These are phyloP conservation scores for Talaromyces wortmannii DNA, from an alignment of 495 filamentous ascomycete species.

Conservation along the genomic window DNA sequence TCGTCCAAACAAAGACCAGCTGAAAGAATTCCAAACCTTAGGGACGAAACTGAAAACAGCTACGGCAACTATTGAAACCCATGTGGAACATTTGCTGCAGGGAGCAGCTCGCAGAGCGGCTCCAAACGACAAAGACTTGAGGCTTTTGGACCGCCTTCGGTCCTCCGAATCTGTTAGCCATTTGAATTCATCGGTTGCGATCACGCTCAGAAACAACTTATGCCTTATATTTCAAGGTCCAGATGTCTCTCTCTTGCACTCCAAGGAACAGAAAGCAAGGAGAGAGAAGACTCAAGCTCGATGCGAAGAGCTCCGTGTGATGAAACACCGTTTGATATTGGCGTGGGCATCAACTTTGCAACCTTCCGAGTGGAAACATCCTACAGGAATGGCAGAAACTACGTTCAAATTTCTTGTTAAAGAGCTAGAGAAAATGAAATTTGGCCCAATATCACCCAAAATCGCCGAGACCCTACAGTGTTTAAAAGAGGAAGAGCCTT, in stretches of 20 bases:
- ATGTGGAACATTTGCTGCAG: background rate
- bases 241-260: background rate
- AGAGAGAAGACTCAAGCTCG: background rate
- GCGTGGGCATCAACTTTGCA: background rate
- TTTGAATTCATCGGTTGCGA: background rate
- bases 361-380: background rate
- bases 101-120: too few relatives aligned
- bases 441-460: background rate
- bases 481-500: background rate
- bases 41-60: background rate
- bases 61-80: background rate
- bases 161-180: background rate
- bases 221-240: background rate
- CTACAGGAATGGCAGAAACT: background rate
- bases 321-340: background rate
- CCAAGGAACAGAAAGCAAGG: background rate
- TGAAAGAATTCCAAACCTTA: background rate
- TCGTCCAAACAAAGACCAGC: background rate
- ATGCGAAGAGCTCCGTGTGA: background rate
- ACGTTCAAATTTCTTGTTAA: background rate
- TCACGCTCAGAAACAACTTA: background rate
- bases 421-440: background rate
- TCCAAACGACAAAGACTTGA: background rate
- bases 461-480: background rate
- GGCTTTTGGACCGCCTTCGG: background rate